phyloP scores from a whole-genome alignment of 768 basidiomycete species.

The Mycena metata region DNA sequence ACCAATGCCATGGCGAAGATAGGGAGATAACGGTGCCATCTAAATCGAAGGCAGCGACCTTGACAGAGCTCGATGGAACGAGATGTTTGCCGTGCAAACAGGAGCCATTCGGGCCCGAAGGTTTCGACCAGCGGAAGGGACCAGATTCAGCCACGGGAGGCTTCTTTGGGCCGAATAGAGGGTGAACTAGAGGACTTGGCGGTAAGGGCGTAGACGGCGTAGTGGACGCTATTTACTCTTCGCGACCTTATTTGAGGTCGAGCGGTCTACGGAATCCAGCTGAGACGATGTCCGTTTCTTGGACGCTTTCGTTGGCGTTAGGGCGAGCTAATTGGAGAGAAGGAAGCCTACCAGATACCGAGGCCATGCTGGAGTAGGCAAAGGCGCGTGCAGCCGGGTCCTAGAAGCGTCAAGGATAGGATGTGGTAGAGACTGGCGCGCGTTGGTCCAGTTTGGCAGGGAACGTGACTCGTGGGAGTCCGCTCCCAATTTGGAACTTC shows the following conservation, averaged over 20 bases:
- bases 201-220: background rate
- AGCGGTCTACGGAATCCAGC: background rate
- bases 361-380: background rate
- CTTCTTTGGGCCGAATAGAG: constrained; percentile 51
- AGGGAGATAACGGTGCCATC: constrained; percentile 84
- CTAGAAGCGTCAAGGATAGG: constrained; percentile 17
- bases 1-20: constrained; percentile 74
- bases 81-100: constrained; percentile 60
- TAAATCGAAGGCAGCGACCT: constrained; percentile 86
- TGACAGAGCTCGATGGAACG: constrained; percentile 59
- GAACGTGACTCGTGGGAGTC: too few species aligned
- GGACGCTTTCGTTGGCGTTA: constrained; percentile 1
- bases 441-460: background rate
- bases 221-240: constrained; percentile 28
- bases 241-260: constrained; percentile 31
- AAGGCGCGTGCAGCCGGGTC: constrained; percentile 10
- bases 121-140: constrained; percentile 54
- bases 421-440: background rate
- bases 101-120: constrained; percentile 53
- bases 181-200: constrained; percentile 54
- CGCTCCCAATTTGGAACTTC: background rate
- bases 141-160: constrained; percentile 9
- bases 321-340: background rate
- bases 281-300: constrained; percentile 32
- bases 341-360: background rate